These are phyloP conservation scores for Lathyrus tuberosus DNA, from an alignment of 306 rosid genomes.

Conservation along the genomic window DNA sequence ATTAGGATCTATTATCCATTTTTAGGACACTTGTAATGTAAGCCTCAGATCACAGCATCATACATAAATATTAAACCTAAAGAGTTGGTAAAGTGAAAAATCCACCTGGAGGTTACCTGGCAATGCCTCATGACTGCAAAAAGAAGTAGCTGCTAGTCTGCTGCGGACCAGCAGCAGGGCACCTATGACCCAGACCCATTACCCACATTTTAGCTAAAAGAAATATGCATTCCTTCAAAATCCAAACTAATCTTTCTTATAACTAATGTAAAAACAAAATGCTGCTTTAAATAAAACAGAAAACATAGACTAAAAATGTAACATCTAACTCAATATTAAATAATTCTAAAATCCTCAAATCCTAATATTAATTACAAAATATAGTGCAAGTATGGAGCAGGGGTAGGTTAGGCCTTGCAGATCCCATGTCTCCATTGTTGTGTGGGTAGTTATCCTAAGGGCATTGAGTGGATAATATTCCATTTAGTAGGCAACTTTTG, in stretches of 20 bases:
- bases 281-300: conserved; percentile 3
- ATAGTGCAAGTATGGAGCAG: background rate
- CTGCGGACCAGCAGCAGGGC: conserved; percentile 24
- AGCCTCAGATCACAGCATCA: conserved; percentile 10
- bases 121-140: conserved; percentile 6
- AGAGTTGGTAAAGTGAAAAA: conserved; percentile 7
- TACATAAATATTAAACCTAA: conserved; percentile 16
- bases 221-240: background rate
- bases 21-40: conserved; percentile 12
- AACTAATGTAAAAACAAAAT: background rate
- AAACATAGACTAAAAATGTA: background rate
- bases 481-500: background rate
- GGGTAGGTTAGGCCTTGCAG: background rate
- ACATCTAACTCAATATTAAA: conserved; percentile 2
- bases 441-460: background rate
- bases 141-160: conserved; percentile 15
- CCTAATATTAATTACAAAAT: background rate
- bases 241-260: background rate
- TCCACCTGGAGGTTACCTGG: background rate
- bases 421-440: background rate
- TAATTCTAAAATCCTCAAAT: conserved; percentile 4
- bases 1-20: conserved; percentile 17
- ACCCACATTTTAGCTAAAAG: background rate
- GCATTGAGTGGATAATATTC: background rate
- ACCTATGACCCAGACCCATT: conserved; percentile 14